These are phyloP conservation scores for Rhizophora apiculata DNA, from an alignment of 345 rosid genomes.

Conservation along the genomic window DNA sequence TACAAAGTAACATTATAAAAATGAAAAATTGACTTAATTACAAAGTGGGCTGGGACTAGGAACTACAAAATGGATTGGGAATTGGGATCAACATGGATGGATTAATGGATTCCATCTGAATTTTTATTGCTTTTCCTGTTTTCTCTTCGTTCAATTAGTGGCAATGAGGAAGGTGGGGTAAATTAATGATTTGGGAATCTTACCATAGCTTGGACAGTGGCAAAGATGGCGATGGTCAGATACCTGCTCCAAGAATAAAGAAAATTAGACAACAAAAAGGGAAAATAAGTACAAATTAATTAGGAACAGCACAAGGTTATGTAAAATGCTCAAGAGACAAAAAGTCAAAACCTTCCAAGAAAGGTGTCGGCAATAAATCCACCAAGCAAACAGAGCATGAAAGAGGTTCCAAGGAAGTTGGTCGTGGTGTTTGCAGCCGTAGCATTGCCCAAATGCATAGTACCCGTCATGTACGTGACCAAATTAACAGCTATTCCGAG, in stretches of 20 bases:
- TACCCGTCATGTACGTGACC: constrained; percentile 85
- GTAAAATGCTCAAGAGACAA: not conserved
- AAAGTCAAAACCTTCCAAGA: constrained; percentile 68
- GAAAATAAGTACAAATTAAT: not conserved
- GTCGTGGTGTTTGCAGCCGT: constrained; percentile 82
- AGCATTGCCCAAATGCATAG: constrained; percentile 91
- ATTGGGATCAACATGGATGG: too few relatives aligned
- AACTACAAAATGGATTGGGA: too few relatives aligned
- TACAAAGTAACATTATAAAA: too few relatives aligned
- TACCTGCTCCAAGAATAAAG: constrained; percentile 44
- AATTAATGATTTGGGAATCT: constrained; percentile 2
- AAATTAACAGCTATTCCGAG: constrained; percentile 88
- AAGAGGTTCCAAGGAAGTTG: constrained; percentile 90
- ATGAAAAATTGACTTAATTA: too few relatives aligned
- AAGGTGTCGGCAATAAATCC: constrained; percentile 93
- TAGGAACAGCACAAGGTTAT: too few relatives aligned
- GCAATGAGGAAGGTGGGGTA: not conserved
- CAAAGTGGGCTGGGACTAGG: too few relatives aligned
- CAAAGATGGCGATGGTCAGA: constrained; percentile 82
- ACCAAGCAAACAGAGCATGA: constrained; percentile 91
- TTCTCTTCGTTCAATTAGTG: not conserved
- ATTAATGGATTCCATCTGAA: too few relatives aligned
- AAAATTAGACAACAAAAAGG: not conserved
- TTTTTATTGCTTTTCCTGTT: not conserved
- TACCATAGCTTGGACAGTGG: constrained; percentile 77